Evolutionary conservation across 2,329 filamentous ascomycete genomes (phyloP).

Genomic region (Penicillium sp.): DNA sequence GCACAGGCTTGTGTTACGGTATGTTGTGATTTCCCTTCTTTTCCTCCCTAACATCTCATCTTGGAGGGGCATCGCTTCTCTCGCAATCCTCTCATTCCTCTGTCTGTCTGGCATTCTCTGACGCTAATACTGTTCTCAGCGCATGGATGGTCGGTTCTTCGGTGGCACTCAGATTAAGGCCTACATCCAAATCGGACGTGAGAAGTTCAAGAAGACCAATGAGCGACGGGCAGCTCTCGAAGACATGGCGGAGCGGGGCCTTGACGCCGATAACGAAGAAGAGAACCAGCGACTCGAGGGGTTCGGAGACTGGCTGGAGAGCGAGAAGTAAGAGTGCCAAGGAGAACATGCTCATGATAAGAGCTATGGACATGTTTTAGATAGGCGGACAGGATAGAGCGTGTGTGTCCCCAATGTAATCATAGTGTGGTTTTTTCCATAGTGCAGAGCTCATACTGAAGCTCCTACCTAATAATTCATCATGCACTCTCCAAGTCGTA

Average conservation of each 20-base stretch:
- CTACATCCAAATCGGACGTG: conserved; percentile 71
- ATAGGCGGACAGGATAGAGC: not conserved
- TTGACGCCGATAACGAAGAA: conserved; percentile 52
- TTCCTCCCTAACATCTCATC: conserved; percentile 4
- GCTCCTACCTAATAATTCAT: not conserved
- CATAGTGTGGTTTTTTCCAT: not conserved
- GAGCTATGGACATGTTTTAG: not conserved
- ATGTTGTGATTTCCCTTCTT: conserved; percentile 23
- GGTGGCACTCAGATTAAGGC: conserved; percentile 74
- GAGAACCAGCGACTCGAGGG: conserved; percentile 53
- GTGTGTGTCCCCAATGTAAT: conserved; percentile 4
- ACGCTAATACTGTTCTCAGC: conserved; percentile 36
- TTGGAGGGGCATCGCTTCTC: not conserved
- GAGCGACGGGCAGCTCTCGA: conserved; percentile 51
- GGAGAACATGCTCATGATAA: conserved; percentile 17
- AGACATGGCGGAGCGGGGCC: conserved; percentile 55
- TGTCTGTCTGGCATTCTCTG: not conserved
- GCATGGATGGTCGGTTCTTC: conserved; percentile 83
- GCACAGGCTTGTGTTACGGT: conserved; percentile 72
- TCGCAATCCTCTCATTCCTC: not conserved
- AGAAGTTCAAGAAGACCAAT: conserved; percentile 74
- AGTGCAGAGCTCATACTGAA: not conserved
- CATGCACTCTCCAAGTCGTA: not conserved
- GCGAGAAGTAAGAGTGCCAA: conserved; percentile 32
- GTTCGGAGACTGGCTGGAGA: conserved; percentile 57